These are phyloP conservation scores for Amanita exitialis DNA, from an alignment of 768 basidiomycete species.

Conservation along the genomic window DNA sequence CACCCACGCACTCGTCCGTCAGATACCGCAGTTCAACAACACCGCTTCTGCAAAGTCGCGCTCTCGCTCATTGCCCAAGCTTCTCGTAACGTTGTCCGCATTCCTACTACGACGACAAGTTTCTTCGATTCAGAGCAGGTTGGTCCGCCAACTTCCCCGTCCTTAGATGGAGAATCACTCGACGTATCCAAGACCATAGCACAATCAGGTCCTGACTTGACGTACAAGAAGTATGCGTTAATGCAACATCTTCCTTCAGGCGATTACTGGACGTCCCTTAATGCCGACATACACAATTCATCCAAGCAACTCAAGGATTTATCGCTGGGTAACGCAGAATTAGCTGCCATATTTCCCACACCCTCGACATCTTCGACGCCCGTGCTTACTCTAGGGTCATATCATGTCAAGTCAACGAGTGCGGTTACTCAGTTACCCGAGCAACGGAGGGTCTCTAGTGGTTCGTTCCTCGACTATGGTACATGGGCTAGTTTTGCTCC, in stretches of 20 bases:
- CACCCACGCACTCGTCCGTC: constrained; percentile 57
- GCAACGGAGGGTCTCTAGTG: constrained; percentile 49
- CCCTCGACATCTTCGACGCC: constrained; percentile 28
- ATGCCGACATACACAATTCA: constrained; percentile 29
- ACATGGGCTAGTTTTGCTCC: constrained; percentile 70
- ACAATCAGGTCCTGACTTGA: constrained; percentile 13
- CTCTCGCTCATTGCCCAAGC: constrained; percentile 64
- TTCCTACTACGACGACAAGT: constrained; percentile 36
- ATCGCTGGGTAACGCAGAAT: constrained; percentile 59
- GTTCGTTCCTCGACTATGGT: constrained; percentile 74
- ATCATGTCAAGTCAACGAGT: constrained; percentile 28
- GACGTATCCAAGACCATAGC: constrained; percentile 5
- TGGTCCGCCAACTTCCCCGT: constrained; percentile 8
- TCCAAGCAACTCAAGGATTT: constrained; percentile 37
- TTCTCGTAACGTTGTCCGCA: constrained; percentile 34
- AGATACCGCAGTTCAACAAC: constrained; percentile 56
- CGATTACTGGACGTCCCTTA: constrained; percentile 73
- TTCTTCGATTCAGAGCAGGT: constrained; percentile 22
- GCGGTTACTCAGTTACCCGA: constrained; percentile 32
- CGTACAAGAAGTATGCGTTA: constrained; percentile 49
- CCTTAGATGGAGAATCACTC: constrained; percentile 10
- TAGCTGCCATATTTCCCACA: constrained; percentile 64
- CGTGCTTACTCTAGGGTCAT: constrained; percentile 47
- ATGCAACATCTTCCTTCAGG: constrained; percentile 71
- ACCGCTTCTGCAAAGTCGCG: constrained; percentile 67